Evolutionary conservation across 441 rosid species (phyloP), one percentile per base, ranked within the genome.

Genomic region (Populus hybrid): DNA sequence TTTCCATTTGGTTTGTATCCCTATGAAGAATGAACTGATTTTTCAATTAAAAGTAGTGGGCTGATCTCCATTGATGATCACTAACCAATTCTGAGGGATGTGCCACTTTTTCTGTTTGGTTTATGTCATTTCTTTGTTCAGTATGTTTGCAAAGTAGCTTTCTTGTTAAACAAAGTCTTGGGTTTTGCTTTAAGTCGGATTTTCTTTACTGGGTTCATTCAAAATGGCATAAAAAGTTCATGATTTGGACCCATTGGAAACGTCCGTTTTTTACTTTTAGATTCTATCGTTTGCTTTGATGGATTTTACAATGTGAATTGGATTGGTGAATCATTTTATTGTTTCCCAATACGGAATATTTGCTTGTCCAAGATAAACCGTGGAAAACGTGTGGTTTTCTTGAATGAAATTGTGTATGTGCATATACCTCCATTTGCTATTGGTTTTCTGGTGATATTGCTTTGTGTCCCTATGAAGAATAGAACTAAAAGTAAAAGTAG

Each of bases 1-100:
- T 16, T 6, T 29, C n/a, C 3, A 2, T 26, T 66, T 68, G 74
- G 38, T n/a, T 12, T 78, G 77, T 64, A 42, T 80, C 79, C 81
- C 79, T 7, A 10, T 84, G 87, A 82, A 14, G 81, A 73, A 59
- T 53, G 61, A 53, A 53, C n/a, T 73, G 69, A 61, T 68, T 3
- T 26, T 26, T 42, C 1, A 29, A 56, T 50, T 38, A 68, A 78
- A 78, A 78, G 81, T 78, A 69, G 81, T 78, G 77, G 81, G 16
- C 77, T 74, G 77, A 74, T 68, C 18, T 78, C 74, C 28, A 36
- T 61, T 74, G 77, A 74, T 68, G 81, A 61, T 29, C 33, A 29
- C 56, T 7, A 67, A 20, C n/a, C 20, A 9, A 56, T 69, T 69
- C 73, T 76, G 69, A 64, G 38, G 23, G 69, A 61, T 74, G 63